These are phyloP conservation scores for Coniochaeta sp. DNA, from an alignment of 2,329 filamentous ascomycete species.

Conservation along the genomic window DNA sequence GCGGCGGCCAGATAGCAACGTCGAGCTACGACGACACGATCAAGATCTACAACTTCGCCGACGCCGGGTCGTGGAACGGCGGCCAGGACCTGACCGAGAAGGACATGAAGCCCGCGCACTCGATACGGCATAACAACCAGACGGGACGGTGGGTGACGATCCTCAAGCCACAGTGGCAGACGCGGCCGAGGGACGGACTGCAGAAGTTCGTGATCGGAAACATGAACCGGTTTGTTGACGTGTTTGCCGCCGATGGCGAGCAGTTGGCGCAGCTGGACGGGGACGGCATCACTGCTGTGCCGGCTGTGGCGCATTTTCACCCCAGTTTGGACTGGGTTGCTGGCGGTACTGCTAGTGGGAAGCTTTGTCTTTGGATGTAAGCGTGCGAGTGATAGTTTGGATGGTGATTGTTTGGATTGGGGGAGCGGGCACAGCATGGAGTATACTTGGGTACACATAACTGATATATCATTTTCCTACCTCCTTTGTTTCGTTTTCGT, in stretches of 20 bases:
- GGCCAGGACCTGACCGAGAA: conserved; percentile 51
- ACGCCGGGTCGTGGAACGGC: conserved; percentile 50
- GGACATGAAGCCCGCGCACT: conserved; percentile 61
- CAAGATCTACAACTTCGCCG: conserved; percentile 79
- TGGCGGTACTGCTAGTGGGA: conserved; percentile 85
- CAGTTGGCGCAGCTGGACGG: conserved; percentile 85
- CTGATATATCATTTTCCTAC: not conserved
- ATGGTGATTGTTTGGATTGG: not conserved
- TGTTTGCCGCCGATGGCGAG: conserved; percentile 75
- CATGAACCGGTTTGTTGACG: conserved; percentile 95
- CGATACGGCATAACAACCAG: conserved; percentile 86
- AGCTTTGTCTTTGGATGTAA: conserved; percentile 85
- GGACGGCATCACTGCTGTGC: conserved; percentile 89
- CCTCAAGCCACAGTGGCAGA: conserved; percentile 80
- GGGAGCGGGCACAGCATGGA: not conserved
- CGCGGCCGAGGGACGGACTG: conserved; percentile 66
- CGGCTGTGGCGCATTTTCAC: conserved; percentile 87
- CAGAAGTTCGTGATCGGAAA: conserved; percentile 91
- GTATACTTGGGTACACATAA: not conserved
- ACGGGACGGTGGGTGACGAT: conserved; percentile 91
- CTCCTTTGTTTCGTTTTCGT: too few relatives aligned
- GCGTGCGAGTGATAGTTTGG: too few relatives aligned
- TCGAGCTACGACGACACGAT: conserved; percentile 92
- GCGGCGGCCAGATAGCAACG: conserved; percentile 78
- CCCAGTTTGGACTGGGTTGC: conserved; percentile 85